Evolutionary conservation across 2,329 filamentous ascomycete genomes (phyloP).

Genomic region (Aspergillus sp.): DNA sequence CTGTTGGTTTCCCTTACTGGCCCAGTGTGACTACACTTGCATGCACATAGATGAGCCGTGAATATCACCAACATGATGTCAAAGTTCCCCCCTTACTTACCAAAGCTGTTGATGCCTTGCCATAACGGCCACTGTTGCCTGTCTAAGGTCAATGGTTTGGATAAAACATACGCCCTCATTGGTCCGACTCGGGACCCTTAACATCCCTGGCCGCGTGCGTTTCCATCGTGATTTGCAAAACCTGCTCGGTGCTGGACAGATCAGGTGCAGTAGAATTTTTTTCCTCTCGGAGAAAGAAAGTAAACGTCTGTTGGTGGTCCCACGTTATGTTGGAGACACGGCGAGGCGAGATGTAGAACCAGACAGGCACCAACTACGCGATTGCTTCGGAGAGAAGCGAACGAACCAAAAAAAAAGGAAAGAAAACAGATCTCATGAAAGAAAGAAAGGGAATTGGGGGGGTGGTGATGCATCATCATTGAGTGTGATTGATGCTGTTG

Average conservation of each 20-base stretch:
- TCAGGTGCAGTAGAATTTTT: slow-evolving; percentile 9
- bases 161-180: slow-evolving; percentile 6
- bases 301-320: slow-evolving; percentile 9
- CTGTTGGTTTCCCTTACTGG: slow-evolving; percentile 9
- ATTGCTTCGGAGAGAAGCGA: too few species aligned
- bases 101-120: slow-evolving; percentile 13
- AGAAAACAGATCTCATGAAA: neutral
- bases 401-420: neutral
- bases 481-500: slow-evolving; percentile 8
- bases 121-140: slow-evolving; percentile 9
- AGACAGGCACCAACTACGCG: too few species aligned
- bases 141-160: slow-evolving; percentile 8
- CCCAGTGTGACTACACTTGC: slow-evolving; percentile 13
- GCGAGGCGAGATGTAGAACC: too few species aligned
- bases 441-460: neutral
- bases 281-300: neutral
- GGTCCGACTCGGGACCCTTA: slow-evolving; percentile 3
- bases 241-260: slow-evolving; percentile 17
- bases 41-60: slow-evolving; percentile 1
- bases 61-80: slow-evolving; percentile 19
- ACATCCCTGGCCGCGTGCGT: slow-evolving; percentile 9
- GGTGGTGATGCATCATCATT: slow-evolving; percentile 10
- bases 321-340: slow-evolving; percentile 10
- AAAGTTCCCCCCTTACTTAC: slow-evolving; percentile 8
- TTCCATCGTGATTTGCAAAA: slow-evolving; percentile 22